Conservation (phyloP, 2,329 filamentous ascomycete genomes). For the Scytalidium sp. region DNA sequence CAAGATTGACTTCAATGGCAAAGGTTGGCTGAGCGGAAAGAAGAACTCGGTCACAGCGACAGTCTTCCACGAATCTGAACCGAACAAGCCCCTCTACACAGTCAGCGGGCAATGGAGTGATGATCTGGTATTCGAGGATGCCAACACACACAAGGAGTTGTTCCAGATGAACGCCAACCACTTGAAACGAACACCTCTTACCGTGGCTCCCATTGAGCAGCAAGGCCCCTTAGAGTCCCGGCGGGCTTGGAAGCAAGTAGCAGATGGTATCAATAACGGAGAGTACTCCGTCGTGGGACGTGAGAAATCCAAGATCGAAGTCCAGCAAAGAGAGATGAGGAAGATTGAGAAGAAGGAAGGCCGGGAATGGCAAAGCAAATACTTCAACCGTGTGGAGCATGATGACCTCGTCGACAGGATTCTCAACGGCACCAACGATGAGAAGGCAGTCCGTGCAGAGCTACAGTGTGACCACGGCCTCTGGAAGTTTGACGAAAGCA, state of each 20-base stretch:
- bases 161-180: constrained; percentile 58
- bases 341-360: constrained; percentile 71
- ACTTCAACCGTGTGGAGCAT: constrained; percentile 62
- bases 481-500: background rate
- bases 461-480: background rate
- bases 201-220: constrained; percentile 66
- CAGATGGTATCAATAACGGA: constrained; percentile 71
- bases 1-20: constrained; percentile 87
- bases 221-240: constrained; percentile 87
- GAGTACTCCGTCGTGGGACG: constrained; percentile 76
- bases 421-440: constrained; percentile 30
- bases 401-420: constrained; percentile 38
- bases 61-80: constrained; percentile 67
- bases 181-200: constrained; percentile 61
- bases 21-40: constrained; percentile 91
- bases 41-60: constrained; percentile 83
- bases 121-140: constrained; percentile 71
- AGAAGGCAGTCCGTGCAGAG: constrained; percentile 1
- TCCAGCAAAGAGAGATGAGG: constrained; percentile 76
- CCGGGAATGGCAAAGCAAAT: constrained; percentile 74
- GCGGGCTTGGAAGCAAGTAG: constrained; percentile 83
- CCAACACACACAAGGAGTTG: constrained; percentile 48
- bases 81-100: constrained; percentile 73
- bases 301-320: constrained; percentile 88
- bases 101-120: constrained; percentile 88